Conservation (phyloP, 2,329 filamentous ascomycete genomes). For the Talaromyces sp. region DNA sequence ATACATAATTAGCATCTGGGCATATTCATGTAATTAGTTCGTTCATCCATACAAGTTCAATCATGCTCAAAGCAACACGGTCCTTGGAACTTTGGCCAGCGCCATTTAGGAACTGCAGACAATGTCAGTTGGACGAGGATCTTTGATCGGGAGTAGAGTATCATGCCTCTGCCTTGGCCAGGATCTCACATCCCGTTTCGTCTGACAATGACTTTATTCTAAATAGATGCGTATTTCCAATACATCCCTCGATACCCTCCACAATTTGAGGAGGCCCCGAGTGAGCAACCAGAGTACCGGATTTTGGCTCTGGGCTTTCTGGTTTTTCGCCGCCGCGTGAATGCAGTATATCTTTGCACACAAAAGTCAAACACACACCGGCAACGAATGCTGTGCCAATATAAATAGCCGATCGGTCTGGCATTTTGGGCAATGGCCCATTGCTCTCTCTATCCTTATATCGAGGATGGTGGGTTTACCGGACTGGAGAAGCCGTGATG, state of each 20-base stretch:
- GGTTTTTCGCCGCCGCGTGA: constrained; percentile 44
- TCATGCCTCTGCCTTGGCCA: constrained; percentile 82
- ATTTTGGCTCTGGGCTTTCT: constrained; percentile 4
- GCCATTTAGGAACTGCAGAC: constrained; percentile 78
- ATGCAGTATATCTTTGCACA: constrained; percentile 77
- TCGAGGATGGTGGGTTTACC: constrained; percentile 2
- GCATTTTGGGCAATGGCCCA: constrained; percentile 30
- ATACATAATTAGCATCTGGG: not conserved
- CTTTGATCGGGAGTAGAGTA: not conserved
- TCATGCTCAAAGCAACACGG: constrained; percentile 88
- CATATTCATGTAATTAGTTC: not conserved
- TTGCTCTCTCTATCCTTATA: constrained; percentile 11
- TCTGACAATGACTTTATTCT: constrained; percentile 82
- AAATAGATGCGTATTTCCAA: constrained; percentile 90
- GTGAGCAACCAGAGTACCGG: constrained; percentile 26
- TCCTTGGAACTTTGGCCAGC: constrained; percentile 94
- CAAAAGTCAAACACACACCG: constrained; percentile 73
- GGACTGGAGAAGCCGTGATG: constrained; percentile 1
- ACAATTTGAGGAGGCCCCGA: constrained; percentile 55
- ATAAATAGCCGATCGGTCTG: constrained; percentile 51
- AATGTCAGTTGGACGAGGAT: not conserved
- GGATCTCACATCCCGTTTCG: constrained; percentile 83
- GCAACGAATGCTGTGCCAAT: constrained; percentile 73
- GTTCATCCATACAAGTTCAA: constrained; percentile 56
- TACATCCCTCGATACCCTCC: constrained; percentile 85